These are phyloP conservation scores for Sporormia fimetaria DNA, from an alignment of 495 filamentous ascomycete genomes.

Conservation along the genomic window DNA sequence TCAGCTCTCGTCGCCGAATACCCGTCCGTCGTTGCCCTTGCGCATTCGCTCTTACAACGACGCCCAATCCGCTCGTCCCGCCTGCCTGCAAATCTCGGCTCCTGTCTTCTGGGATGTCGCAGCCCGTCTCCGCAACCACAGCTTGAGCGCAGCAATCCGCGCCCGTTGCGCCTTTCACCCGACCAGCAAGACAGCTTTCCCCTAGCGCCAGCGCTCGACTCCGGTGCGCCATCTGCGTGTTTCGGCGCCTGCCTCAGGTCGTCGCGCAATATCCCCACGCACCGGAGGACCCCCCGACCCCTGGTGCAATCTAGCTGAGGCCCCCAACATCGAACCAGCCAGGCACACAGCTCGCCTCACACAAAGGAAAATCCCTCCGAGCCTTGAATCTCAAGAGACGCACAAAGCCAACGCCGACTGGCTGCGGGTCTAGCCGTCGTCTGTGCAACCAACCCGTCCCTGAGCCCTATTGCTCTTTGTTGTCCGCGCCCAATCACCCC, in stretches of 20 bases:
- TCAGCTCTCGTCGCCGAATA: no score
- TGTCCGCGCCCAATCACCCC: constrained; percentile 9
- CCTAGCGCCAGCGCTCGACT: background rate
- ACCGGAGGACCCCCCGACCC: no score
- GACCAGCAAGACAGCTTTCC: background rate
- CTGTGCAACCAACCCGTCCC: constrained; percentile 14
- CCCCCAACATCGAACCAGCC: background rate
- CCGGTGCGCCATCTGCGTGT: background rate
- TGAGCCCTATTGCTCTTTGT: constrained; percentile 14
- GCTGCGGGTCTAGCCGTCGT: background rate
- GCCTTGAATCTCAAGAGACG: background rate
- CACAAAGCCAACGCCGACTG: background rate
- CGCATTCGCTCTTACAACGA: background rate
- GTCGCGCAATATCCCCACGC: background rate
- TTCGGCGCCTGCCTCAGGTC: background rate
- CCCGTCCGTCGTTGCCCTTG: no score
- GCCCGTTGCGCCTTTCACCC: background rate
- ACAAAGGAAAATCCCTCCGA: constrained; percentile 3
- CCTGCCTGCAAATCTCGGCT: background rate
- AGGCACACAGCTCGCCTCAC: constrained; percentile 2
- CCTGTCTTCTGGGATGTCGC: constrained; percentile 12
- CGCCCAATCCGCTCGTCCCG: background rate
- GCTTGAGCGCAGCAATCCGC: constrained; percentile 5
- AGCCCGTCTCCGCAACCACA: constrained; percentile 1
- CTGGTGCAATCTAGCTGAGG: constrained; percentile 4